phyloP scores from a whole-genome alignment of 768 basidiomycete species.

The Boletus tylopilopsis region DNA sequence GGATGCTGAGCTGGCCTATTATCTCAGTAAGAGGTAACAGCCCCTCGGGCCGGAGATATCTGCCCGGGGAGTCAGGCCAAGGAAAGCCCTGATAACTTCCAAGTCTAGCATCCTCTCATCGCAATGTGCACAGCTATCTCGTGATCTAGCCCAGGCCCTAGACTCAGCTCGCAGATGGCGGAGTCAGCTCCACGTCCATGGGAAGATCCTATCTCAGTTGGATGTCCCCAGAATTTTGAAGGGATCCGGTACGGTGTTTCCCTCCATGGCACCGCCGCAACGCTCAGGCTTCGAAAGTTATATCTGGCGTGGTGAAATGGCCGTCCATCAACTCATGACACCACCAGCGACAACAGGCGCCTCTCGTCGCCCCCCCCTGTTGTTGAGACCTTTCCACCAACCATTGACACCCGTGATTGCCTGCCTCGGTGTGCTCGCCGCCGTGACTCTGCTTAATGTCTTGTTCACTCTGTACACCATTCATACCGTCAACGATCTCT shows the following conservation, averaged over 20 bases:
- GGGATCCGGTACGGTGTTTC: neutral
- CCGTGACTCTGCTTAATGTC: slow-evolving; percentile 24
- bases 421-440: slow-evolving; percentile 19
- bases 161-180: neutral
- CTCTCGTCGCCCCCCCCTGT: neutral
- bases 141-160: neutral
- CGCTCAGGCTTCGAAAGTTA: neutral
- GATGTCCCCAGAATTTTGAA: neutral
- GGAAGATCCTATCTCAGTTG: neutral
- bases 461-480: slow-evolving; percentile 18
- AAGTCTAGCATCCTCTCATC: neutral
- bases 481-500: slow-evolving; percentile 6
- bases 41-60: neutral
- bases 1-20: neutral
- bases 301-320: neutral
- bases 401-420: neutral
- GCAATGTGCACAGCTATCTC: neutral
- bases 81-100: neutral
- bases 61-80: neutral
- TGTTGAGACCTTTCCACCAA: neutral
- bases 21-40: neutral
- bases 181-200: neutral
- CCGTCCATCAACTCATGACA: slow-evolving; percentile 3
- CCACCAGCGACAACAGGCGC: neutral
- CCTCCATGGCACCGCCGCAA: too few species aligned